Evolutionary conservation across 495 filamentous ascomycete species (phyloP).

Genomic region (Daldinia vernicosa): DNA sequence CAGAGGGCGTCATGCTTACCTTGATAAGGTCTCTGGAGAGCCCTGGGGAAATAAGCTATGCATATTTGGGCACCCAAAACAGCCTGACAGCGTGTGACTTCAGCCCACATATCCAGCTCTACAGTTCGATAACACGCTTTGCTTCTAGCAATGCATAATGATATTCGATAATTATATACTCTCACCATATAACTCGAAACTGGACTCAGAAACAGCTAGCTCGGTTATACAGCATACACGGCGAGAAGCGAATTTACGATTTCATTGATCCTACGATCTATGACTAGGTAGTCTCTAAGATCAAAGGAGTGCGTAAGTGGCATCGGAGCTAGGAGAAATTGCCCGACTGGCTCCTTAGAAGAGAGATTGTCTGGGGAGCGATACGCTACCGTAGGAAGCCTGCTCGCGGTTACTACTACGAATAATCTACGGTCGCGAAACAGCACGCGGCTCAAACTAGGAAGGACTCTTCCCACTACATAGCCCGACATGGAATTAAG

Average conservation of each 20-base stretch:
- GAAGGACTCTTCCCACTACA: slow-evolving; percentile 14
- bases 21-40: not conserved
- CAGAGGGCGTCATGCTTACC: not conserved
- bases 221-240: not conserved
- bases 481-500: slow-evolving; percentile 10
- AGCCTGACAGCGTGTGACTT: not conserved
- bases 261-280: not conserved
- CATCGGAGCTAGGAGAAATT: slow-evolving; percentile 26
- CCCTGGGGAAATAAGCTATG: not conserved
- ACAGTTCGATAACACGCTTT: not conserved
- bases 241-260: not conserved
- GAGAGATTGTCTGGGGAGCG: not conserved
- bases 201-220: not conserved
- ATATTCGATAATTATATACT: not conserved
- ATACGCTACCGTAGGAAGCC: slow-evolving; percentile 22
- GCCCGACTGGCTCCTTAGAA: slow-evolving; percentile 30
- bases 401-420: slow-evolving; percentile 20
- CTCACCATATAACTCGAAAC: not conserved
- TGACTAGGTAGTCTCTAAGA: not conserved
- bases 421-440: slow-evolving; percentile 7
- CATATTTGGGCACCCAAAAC: not conserved
- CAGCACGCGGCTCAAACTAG: slow-evolving; percentile 24
- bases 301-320: slow-evolving; percentile 8
- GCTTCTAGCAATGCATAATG: not conserved
- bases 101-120: not conserved